phyloP scores from a whole-genome alignment of 441 rosid genomes.

The Brassica hybrid region DNA sequence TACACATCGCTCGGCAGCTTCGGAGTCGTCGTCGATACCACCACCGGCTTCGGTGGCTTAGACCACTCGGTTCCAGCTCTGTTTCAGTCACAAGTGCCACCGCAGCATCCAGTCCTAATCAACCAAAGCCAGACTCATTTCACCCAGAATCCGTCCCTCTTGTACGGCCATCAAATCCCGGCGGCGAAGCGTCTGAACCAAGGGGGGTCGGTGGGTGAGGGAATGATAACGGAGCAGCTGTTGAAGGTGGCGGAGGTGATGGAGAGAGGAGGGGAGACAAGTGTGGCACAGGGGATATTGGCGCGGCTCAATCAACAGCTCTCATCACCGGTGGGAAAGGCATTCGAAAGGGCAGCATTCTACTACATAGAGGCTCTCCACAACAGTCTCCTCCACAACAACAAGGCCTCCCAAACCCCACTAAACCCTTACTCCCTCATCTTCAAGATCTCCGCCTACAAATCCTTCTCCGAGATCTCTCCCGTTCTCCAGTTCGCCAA shows the following conservation, averaged over 20 bases:
- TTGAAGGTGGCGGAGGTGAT: constrained; percentile 69
- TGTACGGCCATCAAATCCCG: constrained; percentile 51
- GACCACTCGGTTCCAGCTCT: constrained; percentile 28
- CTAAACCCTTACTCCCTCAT: constrained; percentile 53
- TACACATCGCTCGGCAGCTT: constrained; percentile 53
- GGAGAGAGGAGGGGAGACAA: constrained; percentile 58
- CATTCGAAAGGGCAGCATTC: constrained; percentile 80
- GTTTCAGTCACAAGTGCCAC: constrained; percentile 37
- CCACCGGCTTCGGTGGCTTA: constrained; percentile 38
- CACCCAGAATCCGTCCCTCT: constrained; percentile 50
- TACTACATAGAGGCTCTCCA: constrained; percentile 90
- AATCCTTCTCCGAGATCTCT: constrained; percentile 72
- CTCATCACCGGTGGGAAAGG: constrained; percentile 66
- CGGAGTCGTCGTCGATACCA: constrained; percentile 54
- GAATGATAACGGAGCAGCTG: constrained; percentile 59
- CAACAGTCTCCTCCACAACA: constrained; percentile 50
- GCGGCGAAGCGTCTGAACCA: constrained; percentile 50
- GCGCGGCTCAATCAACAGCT: constrained; percentile 98
- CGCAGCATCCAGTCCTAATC: constrained; percentile 37
- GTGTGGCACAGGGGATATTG: constrained; percentile 97
- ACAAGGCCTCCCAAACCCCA: constrained; percentile 11
- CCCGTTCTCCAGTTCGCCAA: constrained; percentile 75
- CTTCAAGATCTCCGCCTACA: constrained; percentile 74
- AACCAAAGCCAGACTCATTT: constrained; percentile 59
- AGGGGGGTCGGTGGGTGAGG: constrained; percentile 33